Base-by-base conservation (phyloP, 495 filamentous ascomycete genomes). In the Chaetomidium leptoderma region DNA sequence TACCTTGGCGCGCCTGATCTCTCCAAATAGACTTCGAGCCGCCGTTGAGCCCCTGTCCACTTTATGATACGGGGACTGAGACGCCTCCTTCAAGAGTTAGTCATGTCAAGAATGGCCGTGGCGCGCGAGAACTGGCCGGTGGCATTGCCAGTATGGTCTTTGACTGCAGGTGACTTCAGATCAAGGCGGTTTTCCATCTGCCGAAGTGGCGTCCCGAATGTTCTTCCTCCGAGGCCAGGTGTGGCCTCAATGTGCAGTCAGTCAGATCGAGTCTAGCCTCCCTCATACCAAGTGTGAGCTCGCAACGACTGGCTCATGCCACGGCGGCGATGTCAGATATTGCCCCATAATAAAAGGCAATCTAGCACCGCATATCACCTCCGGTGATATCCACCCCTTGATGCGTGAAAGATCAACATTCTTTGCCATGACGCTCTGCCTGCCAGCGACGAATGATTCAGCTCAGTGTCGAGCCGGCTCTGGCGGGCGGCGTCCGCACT, bases 311-410 rank as follows among this genome's bases (percentile, higher is more conserved):
- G 23, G 29, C 44, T 45, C 48, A 57, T 50, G 57, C 55, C 52
- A 42, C 37, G 44, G 39, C 29, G 49, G 57, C 50, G 57, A 61
- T n/a, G 27, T 27, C 53, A 33, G 46, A 67, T 60, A 71, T 67
- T 67, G 60, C 33, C 32, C 40, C 30, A 35, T 60, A 63, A 66
- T 71, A 57, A 65, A 63, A 53, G 16, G 8, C 60, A 69, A 71
- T 68, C 23, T 67, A 62, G 19, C 27, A 21, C 40, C 64, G 62
- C 63, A 55, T 55, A 61, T 64, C 58, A 57, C 56, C 59, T 69
- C 62, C 66, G 66, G 59, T 54, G 57, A 58, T 65, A 63, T 64
- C 61, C 40, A 33, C 29, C 26, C 45, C 35, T 53, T 47, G 42
- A 51, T 59, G 55, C 24, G 36, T 48, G 19, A 29, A 26, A 39